Evolutionary conservation across 371 early-diverging fungal genomes (phyloP).

Genomic region (Funneliformis caledonium): DNA sequence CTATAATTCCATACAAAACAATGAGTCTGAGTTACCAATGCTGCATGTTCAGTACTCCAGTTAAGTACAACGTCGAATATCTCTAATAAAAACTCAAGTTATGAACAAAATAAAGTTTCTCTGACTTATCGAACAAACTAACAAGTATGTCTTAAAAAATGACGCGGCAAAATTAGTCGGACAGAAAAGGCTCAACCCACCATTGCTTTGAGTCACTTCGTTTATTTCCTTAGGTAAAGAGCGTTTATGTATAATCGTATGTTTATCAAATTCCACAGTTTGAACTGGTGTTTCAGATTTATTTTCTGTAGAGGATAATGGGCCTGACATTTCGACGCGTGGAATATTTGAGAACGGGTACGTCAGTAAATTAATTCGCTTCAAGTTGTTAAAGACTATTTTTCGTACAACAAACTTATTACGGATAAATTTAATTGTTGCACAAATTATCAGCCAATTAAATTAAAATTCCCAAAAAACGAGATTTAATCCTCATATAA

Average conservation of each 20-base stretch:
- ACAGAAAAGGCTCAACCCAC: not conserved
- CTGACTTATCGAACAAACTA: not conserved
- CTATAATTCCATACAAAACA: conserved; percentile 35
- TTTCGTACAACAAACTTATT: too few relatives aligned
- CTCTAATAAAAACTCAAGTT: conserved; percentile 8
- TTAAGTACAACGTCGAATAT: conserved; percentile 3
- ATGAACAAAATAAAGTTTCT: conserved; percentile 3
- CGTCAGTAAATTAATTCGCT: too few relatives aligned
- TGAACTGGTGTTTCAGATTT: not conserved
- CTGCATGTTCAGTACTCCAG: conserved; percentile 10
- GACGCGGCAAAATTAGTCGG: not conserved
- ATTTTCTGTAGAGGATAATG: not conserved
- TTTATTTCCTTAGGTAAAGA: conserved; percentile 20
- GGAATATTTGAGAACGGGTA: not conserved
- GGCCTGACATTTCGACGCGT: not conserved
- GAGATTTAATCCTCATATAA: too few relatives aligned
- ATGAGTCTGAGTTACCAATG: not conserved
- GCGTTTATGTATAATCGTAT: not conserved
- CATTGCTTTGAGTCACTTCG: not conserved
- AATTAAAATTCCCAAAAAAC: too few relatives aligned
- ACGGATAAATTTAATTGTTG: too few relatives aligned
- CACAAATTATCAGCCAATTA: too few relatives aligned
- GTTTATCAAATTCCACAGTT: conserved; percentile 29
- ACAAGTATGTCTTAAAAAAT: not conserved
- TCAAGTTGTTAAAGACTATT: too few relatives aligned